Base-by-base conservation (phyloP, 2,329 filamentous ascomycete species). In the Curvularia sp. region DNA sequence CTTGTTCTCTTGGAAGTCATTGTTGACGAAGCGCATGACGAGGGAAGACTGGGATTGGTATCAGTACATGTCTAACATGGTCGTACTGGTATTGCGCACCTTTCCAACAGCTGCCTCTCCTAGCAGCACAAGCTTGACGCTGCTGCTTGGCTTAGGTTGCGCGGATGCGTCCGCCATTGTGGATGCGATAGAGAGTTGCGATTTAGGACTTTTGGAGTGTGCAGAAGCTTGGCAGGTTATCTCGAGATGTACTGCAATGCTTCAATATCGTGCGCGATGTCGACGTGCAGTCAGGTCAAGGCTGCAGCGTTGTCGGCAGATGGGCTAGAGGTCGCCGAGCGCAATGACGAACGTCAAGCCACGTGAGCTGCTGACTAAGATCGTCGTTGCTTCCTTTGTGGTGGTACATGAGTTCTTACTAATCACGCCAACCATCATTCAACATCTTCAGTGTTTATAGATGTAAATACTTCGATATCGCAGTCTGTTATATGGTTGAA, bases 1-100 rank as follows among this genome's bases (percentile, higher is more conserved):
- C 84, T 98, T 98, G 82, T 98, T 98, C 82, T 98, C 95, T 83
- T 99, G 95, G 75, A 99, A 99, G 81, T 98, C 94, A 82, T 99
- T 95, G 85, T 98, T 98, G 77, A 99, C 95, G 81, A 99, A 99
- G 75, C 95, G 92, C 76, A 99, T 86, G 64, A 99, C 95, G 58
- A 99, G 88, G 46, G 95, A 99, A 49, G 95, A 98, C 95, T 96
- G 26, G 6, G 20, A 26, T 3, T 1, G 9, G 24, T 62, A 43
- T 51, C 26, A 43, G 38, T 43, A 24, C 30, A 28, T n/a, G 10
- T 6, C 31, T 15, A 18, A 18, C 22, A n/a, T 1, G 13, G 30
- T 8, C 3, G 3, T 18, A 30, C 18, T 46, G 3, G 1, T n/a
- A 20, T 33, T 15, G 28, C 22, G 41, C 83, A 97, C 95, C 90